These are phyloP conservation scores for Asterophora lycoperdoides DNA, from an alignment of 768 basidiomycete genomes.

Conservation along the genomic window DNA sequence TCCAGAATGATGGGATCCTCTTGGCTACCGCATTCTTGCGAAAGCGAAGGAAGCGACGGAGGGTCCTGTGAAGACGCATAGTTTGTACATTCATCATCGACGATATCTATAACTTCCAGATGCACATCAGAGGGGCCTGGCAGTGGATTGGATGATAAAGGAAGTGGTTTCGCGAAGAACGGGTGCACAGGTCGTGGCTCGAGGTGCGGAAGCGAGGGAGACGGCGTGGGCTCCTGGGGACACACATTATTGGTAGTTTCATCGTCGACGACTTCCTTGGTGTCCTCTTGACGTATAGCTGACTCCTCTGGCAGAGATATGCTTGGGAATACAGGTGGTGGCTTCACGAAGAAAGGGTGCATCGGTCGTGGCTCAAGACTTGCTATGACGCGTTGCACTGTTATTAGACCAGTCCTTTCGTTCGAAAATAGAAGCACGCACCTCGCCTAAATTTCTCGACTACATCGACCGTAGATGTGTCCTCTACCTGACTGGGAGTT, in stretches of 20 bases:
- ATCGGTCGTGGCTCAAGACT: constrained; percentile 15
- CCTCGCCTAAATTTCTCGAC: constrained; percentile 12
- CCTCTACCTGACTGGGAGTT: background rate
- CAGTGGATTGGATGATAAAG: background rate
- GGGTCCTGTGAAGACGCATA: background rate
- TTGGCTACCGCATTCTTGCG: constrained; percentile 26
- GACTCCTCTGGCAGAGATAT: too few species aligned
- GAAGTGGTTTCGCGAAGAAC: too few species aligned
- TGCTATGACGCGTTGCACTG: background rate
- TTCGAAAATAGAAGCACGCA: background rate
- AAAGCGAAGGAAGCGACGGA: background rate
- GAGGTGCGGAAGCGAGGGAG: background rate
- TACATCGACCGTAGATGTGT: constrained; percentile 1
- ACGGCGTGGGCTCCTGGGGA: background rate
- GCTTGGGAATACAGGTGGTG: background rate
- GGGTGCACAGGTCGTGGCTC: too few species aligned
- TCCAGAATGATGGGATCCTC: constrained; percentile 43
- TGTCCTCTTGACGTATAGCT: background rate
- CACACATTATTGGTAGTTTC: background rate
- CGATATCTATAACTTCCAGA: constrained; percentile 8
- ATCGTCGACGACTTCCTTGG: constrained; percentile 13
- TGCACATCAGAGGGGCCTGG: background rate
- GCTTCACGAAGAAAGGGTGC: constrained; percentile 17
- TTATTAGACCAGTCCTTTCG: background rate
- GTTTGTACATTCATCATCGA: constrained; percentile 4